These are phyloP conservation scores for Paramecium sexaurelia DNA, from an alignment of 73 alveolate species.

Conservation along the genomic window DNA sequence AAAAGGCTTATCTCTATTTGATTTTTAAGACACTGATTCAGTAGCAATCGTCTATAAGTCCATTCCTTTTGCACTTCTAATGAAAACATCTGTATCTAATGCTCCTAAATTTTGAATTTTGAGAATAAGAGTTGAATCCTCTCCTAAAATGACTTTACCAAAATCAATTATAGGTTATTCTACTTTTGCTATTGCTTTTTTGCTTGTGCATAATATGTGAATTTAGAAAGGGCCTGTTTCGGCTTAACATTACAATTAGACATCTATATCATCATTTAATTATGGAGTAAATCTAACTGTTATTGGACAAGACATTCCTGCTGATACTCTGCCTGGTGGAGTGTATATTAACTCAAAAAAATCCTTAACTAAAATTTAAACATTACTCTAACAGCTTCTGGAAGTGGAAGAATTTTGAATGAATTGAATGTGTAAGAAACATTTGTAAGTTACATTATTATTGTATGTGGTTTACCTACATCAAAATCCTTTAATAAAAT, in stretches of 20 bases:
- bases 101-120: constrained; percentile 92
- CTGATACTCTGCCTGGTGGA: constrained; percentile 97
- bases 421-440: constrained; percentile 93
- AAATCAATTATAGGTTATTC: constrained; percentile 89
- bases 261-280: constrained; percentile 90
- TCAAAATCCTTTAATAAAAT: constrained; percentile 80
- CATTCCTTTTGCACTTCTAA: constrained; percentile 75
- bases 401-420: constrained; percentile 75
- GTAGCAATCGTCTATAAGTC: constrained; percentile 70
- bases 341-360: constrained; percentile 92
- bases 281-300: constrained; percentile 93
- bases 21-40: constrained; percentile 67
- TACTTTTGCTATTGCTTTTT: constrained; percentile 87
- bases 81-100: constrained; percentile 79
- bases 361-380: constrained; percentile 67
- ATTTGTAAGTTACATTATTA: constrained; percentile 91
- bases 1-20: constrained; percentile 2
- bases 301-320: constrained; percentile 97
- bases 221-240: constrained; percentile 96
- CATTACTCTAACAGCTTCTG: constrained; percentile 38
- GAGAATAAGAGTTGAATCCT: constrained; percentile 77
- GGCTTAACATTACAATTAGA: constrained; percentile 86
- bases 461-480: constrained; percentile 88
- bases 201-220: constrained; percentile 90
- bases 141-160: constrained; percentile 95